phyloP scores from a whole-genome alignment of 2,329 filamentous ascomycete genomes.

The Blastomyces parvus region DNA sequence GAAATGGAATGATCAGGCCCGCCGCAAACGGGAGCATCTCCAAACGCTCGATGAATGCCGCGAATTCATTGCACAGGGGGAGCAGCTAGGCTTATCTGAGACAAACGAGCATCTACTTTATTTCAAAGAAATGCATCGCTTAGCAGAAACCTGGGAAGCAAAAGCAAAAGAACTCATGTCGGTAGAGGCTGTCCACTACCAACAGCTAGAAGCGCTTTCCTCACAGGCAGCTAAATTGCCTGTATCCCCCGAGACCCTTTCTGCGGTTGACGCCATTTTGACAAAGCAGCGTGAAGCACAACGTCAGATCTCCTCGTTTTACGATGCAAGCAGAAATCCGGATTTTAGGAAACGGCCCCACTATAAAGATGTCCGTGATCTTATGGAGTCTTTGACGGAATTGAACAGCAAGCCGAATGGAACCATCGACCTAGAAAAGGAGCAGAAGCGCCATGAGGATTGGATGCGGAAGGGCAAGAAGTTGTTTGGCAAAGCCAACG shows the following conservation, averaged over 20 bases:
- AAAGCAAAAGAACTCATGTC: constrained; percentile 88
- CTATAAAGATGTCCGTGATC: constrained; percentile 81
- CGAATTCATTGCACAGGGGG: constrained; percentile 67
- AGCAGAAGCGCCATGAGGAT: constrained; percentile 90
- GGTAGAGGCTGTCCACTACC: constrained; percentile 87
- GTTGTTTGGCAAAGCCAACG: constrained; percentile 94
- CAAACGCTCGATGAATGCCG: constrained; percentile 69
- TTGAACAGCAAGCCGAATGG: constrained; percentile 87
- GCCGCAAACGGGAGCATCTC: constrained; percentile 54
- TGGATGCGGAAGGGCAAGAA: constrained; percentile 99
- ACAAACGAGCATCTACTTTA: constrained; percentile 71
- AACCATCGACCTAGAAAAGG: constrained; percentile 84
- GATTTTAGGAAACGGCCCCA: constrained; percentile 73
- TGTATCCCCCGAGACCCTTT: constrained; percentile 70
- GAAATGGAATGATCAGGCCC: constrained; percentile 77
- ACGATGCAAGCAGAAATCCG: constrained; percentile 62
- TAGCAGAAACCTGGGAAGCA: constrained; percentile 79
- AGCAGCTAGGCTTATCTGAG: constrained; percentile 64
- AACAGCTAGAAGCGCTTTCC: constrained; percentile 85
- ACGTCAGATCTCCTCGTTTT: constrained; percentile 73
- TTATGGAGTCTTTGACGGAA: constrained; percentile 77
- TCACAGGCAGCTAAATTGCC: constrained; percentile 71
- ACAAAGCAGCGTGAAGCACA: constrained; percentile 95
- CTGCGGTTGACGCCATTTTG: constrained; percentile 78
- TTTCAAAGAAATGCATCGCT: constrained; percentile 64